These are phyloP conservation scores for Podospora tetraspora DNA, from an alignment of 495 filamentous ascomycete species.

Conservation along the genomic window DNA sequence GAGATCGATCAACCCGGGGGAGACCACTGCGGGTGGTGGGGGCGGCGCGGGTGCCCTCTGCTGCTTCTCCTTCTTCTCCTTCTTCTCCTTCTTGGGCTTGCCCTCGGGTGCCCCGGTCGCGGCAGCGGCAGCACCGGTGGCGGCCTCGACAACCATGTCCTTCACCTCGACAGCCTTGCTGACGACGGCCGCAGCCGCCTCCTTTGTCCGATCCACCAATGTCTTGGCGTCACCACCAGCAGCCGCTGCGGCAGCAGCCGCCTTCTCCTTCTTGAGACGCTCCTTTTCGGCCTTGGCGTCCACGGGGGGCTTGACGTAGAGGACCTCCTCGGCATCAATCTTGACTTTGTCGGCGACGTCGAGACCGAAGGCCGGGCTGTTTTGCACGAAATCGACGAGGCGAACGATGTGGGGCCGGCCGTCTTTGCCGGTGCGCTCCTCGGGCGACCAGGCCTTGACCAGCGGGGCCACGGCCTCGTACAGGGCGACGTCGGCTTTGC, in stretches of 20 bases:
- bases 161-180: slow-evolving; percentile 43
- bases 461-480: slow-evolving; percentile 75
- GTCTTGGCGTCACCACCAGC: slow-evolving; percentile 37
- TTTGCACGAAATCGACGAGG: slow-evolving; percentile 91
- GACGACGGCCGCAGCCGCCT: slow-evolving; percentile 41
- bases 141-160: slow-evolving; percentile 23
- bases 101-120: slow-evolving; percentile 32
- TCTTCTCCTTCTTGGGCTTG: slow-evolving; percentile 25
- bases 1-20: slow-evolving; percentile 84
- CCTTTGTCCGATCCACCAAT: slow-evolving; percentile 49
- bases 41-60: slow-evolving; percentile 53
- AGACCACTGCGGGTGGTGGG: slow-evolving; percentile 62
- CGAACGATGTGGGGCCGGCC: slow-evolving; percentile 91
- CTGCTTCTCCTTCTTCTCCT: slow-evolving; percentile 61
- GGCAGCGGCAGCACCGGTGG: slow-evolving; percentile 30
- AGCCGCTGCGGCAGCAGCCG: slow-evolving; percentile 50
- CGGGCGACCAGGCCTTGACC: slow-evolving; percentile 73
- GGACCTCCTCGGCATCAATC: slow-evolving; percentile 73
- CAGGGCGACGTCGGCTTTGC: slow-evolving; percentile 79
- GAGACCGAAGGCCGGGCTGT: slow-evolving; percentile 70
- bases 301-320: slow-evolving; percentile 73
- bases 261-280: slow-evolving; percentile 81
- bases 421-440: slow-evolving; percentile 85
- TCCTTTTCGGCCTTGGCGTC: slow-evolving; percentile 87
- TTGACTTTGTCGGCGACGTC: slow-evolving; percentile 71